Percentiles rank a stretch among this genome's conserved stretches.
Evolutionary conservation across 2,329 filamentous ascomycete genomes (phyloP).

Genomic region (Scedosporium apiospermum): DNA sequence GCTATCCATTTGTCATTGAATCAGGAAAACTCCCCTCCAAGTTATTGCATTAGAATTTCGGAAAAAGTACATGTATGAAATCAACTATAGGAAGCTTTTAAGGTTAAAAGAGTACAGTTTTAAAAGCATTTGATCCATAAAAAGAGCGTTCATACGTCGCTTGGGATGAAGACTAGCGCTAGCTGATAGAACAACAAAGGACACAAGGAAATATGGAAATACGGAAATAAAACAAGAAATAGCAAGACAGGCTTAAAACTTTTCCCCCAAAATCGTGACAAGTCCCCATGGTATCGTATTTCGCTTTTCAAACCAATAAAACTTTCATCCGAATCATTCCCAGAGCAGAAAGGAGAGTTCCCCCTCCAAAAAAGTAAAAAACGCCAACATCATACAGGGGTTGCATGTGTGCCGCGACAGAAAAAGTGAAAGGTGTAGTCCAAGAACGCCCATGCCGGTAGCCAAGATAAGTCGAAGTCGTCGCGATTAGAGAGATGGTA

Average conservation of each 20-base stretch:
- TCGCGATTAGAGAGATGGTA: not conserved
- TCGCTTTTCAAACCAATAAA: not conserved
- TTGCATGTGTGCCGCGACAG: not conserved
- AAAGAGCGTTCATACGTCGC: not conserved
- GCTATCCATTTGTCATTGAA: not conserved
- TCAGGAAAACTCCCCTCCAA: not conserved
- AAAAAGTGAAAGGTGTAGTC: not conserved
- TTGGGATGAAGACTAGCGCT: not conserved
- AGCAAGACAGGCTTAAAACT: not conserved
- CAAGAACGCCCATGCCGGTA: not conserved
- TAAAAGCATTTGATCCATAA: not conserved
- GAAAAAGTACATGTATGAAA: not conserved
- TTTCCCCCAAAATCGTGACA: not conserved
- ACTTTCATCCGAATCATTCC: not conserved
- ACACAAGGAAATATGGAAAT: not conserved
- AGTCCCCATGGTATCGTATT: not conserved
- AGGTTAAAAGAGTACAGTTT: not conserved
- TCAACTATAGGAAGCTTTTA: not conserved
- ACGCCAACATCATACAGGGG: not conserved
- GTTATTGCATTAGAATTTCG: not conserved
- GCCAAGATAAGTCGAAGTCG: not conserved
- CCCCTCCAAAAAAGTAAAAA: conserved; percentile 3
- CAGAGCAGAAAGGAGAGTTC: not conserved
- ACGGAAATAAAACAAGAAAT: not conserved
- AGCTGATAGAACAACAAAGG: not conserved